Conservation (phyloP, 2,329 filamentous ascomycete genomes). For the Zymoseptoria pseudotritici region DNA sequence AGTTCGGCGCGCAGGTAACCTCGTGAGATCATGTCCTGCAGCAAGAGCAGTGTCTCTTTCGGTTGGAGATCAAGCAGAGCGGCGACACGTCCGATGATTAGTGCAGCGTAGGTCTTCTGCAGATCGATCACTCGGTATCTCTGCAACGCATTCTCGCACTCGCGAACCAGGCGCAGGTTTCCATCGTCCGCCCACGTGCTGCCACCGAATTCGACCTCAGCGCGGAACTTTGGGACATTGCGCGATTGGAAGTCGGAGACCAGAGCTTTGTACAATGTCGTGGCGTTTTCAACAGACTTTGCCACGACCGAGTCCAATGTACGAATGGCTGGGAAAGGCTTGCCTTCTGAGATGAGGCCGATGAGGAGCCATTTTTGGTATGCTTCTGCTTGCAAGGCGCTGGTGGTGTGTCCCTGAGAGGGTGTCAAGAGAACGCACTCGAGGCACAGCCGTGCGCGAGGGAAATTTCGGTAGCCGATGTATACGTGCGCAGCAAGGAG, state of each 20-base stretch:
- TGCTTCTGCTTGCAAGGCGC: constrained; percentile 67
- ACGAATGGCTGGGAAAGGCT: constrained; percentile 48
- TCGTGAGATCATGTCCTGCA: constrained; percentile 46
- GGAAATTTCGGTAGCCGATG: constrained; percentile 37
- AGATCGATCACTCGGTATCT: constrained; percentile 69
- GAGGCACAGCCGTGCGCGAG: constrained; percentile 39
- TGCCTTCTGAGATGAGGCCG: constrained; percentile 63
- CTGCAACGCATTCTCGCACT: constrained; percentile 64
- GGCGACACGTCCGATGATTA: constrained; percentile 50
- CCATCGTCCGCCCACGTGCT: constrained; percentile 52
- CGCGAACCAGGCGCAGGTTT: constrained; percentile 62
- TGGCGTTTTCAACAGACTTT: constrained; percentile 51
- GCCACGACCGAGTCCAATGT: constrained; percentile 48
- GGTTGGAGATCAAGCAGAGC: constrained; percentile 43
- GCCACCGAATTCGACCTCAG: constrained; percentile 54
- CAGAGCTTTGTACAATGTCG: constrained; percentile 64
- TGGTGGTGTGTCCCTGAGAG: constrained; percentile 49
- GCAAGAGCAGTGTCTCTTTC: constrained; percentile 46
- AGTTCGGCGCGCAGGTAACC: constrained; percentile 43
- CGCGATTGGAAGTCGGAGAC: constrained; percentile 60
- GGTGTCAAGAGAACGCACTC: constrained; percentile 57
- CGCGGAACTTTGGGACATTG: constrained; percentile 52
- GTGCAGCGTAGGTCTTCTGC: constrained; percentile 61
- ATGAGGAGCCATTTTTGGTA: constrained; percentile 88
- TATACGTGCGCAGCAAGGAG: constrained; percentile 43